Evolutionary conservation across 2,329 filamentous ascomycete genomes (phyloP).

Genomic region (Aciculosporium take): DNA sequence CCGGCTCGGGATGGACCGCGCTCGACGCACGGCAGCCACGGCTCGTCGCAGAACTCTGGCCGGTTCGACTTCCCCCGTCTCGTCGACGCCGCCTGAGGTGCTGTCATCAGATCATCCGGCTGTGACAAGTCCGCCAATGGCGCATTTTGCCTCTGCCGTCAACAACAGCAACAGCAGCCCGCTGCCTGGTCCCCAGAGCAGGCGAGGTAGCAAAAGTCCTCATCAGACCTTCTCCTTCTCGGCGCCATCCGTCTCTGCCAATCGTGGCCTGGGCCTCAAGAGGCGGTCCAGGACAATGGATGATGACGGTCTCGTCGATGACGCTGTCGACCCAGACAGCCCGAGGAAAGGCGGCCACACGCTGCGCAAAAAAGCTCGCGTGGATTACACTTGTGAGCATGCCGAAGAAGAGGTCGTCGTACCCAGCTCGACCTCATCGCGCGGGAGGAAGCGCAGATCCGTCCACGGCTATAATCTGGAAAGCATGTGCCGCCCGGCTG

Average conservation of each 20-base stretch:
- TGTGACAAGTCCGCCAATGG: constrained; percentile 18
- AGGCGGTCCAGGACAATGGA: constrained; percentile 32
- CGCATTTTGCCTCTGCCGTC: too few relatives aligned
- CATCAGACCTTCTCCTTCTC: constrained; percentile 25
- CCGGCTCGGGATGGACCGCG: constrained; percentile 23
- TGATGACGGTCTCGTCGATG: constrained; percentile 19
- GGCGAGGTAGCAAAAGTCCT: constrained; percentile 21
- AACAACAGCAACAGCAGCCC: too few relatives aligned
- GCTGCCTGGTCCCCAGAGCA: constrained; percentile 16
- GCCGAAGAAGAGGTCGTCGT: constrained; percentile 32
- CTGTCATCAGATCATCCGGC: constrained; percentile 17
- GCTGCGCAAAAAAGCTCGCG: constrained; percentile 39
- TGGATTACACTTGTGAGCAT: constrained; percentile 43
- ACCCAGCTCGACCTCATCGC: constrained; percentile 21
- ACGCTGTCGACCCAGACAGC: constrained; percentile 32
- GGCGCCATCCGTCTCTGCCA: constrained; percentile 15
- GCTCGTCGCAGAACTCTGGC: constrained; percentile 19
- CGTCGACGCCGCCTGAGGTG: constrained; percentile 19
- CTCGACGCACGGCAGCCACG: constrained; percentile 19
- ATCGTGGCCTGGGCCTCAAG: constrained; percentile 19
- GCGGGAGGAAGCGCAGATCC: constrained; percentile 23
- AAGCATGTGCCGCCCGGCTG: constrained; percentile 14
- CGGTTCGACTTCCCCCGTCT: constrained; percentile 21
- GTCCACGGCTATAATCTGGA: constrained; percentile 21
- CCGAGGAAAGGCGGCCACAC: constrained; percentile 45